Conservation (phyloP, 2,329 filamentous ascomycete species). For the Pseudogymnoascus sp. region DNA sequence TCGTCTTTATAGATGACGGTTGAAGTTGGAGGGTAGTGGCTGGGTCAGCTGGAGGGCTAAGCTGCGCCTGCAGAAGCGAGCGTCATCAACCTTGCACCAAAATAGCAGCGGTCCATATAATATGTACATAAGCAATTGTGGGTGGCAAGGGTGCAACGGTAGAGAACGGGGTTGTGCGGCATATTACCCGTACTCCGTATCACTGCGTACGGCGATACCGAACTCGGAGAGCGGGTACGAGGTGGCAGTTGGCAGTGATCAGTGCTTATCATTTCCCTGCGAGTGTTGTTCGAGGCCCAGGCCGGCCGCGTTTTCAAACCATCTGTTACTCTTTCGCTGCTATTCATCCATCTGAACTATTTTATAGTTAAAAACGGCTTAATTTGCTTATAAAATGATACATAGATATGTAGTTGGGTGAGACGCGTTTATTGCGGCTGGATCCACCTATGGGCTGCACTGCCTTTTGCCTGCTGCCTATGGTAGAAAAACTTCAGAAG, state of each 20-base stretch:
- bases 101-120: background rate
- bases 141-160: background rate
- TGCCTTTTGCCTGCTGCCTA: too few relatives aligned
- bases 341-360: background rate
- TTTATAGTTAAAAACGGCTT: background rate
- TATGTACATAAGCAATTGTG: background rate
- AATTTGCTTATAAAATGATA: background rate
- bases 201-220: background rate
- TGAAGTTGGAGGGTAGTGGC: background rate
- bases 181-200: background rate
- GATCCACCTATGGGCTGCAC: background rate
- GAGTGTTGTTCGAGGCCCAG: background rate
- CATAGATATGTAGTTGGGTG: background rate
- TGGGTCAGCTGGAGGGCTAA: slow-evolving; percentile 8
- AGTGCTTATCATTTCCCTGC: background rate
- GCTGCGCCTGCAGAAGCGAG: slow-evolving; percentile 1
- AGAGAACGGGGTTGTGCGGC: background rate
- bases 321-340: background rate
- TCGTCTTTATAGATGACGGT: background rate
- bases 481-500: too few relatives aligned
- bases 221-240: background rate
- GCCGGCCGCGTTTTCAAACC: background rate
- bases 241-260: background rate
- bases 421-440: background rate
- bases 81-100: background rate